phyloP scores from a whole-genome alignment of 768 basidiomycete species.

The Udeniomyces megalosporus region DNA sequence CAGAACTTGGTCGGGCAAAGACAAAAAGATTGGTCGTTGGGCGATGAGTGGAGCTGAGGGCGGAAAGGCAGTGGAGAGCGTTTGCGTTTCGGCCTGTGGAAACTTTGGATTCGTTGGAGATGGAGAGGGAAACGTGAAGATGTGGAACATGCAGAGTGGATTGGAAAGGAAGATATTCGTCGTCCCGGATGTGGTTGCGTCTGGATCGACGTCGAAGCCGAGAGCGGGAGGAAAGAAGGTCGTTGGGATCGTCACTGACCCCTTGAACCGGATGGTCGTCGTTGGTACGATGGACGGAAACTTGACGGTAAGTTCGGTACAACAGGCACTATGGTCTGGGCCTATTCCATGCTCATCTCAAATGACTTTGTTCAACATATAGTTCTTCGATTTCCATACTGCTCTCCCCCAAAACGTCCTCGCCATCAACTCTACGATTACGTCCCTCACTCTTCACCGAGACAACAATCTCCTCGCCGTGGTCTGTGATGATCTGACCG shows the following conservation, averaged over 20 bases:
- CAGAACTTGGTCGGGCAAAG: slow-evolving; percentile 72
- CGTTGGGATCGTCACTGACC: slow-evolving; percentile 70
- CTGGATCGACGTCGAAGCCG: background rate
- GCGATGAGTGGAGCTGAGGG: slow-evolving; percentile 48
- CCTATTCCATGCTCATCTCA: background rate
- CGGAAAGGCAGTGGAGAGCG: slow-evolving; percentile 33
- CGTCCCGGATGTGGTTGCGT: slow-evolving; percentile 26
- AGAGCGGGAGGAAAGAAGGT: slow-evolving; percentile 29
- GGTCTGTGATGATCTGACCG: slow-evolving; percentile 67
- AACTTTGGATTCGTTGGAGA: slow-evolving; percentile 83
- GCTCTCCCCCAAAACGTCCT: slow-evolving; percentile 52
- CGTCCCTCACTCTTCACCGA: slow-evolving; percentile 58
- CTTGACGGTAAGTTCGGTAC: slow-evolving; percentile 48
- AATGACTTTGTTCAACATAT: background rate
- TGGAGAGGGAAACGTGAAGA: slow-evolving; percentile 50
- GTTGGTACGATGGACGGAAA: slow-evolving; percentile 79
- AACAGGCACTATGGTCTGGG: too few relatives aligned
- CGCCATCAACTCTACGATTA: slow-evolving; percentile 48
- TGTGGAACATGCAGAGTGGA: slow-evolving; percentile 98
- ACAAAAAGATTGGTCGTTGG: slow-evolving; percentile 65
- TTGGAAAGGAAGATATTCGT: slow-evolving; percentile 61
- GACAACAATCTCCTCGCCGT: slow-evolving; percentile 71
- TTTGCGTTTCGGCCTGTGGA: slow-evolving; percentile 83
- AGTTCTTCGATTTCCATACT: slow-evolving; percentile 97
- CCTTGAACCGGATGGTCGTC: slow-evolving; percentile 63